phyloP scores from a whole-genome alignment of 139 green algal species.

The Picochlorum sp. region DNA sequence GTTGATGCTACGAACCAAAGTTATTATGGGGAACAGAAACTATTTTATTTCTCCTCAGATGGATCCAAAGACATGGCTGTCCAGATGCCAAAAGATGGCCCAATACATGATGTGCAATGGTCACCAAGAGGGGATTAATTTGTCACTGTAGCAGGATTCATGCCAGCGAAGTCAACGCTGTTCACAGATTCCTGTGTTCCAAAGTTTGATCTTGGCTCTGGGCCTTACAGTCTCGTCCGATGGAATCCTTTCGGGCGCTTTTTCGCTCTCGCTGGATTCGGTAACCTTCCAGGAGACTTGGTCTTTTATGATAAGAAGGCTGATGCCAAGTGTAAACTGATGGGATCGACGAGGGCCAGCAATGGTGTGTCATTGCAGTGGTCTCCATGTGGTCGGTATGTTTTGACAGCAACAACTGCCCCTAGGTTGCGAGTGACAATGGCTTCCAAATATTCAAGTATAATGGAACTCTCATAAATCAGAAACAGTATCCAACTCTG shows the following conservation, averaged over 20 bases:
- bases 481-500: slow-evolving; percentile 51
- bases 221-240: slow-evolving; percentile 71
- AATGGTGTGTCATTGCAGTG: slow-evolving; percentile 66
- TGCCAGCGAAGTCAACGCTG: slow-evolving; percentile 73
- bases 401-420: slow-evolving; percentile 76
- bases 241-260: slow-evolving; percentile 84
- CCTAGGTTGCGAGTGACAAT: slow-evolving; percentile 95
- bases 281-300: slow-evolving; percentile 85
- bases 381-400: slow-evolving; percentile 72
- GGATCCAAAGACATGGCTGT: slow-evolving; percentile 59
- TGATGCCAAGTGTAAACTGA: slow-evolving; percentile 66
- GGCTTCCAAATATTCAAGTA: slow-evolving; percentile 72
- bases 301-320: slow-evolving; percentile 76
- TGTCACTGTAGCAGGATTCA: slow-evolving; percentile 47
- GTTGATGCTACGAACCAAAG: slow-evolving; percentile 86
- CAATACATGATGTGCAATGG: slow-evolving; percentile 95
- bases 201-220: slow-evolving; percentile 40
- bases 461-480: slow-evolving; percentile 45
- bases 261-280: slow-evolving; percentile 71
- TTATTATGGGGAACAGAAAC: slow-evolving; percentile 83
- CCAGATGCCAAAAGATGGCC: slow-evolving; percentile 75
- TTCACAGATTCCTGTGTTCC: slow-evolving; percentile 64
- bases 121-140: slow-evolving; percentile 77
- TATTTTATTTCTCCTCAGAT: slow-evolving; percentile 77
- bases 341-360: slow-evolving; percentile 47